Evolutionary conservation across 1,139 yeast species (phyloP), one percentile per base, ranked within the genome.

Genomic region (Hansenula sp.): DNA sequence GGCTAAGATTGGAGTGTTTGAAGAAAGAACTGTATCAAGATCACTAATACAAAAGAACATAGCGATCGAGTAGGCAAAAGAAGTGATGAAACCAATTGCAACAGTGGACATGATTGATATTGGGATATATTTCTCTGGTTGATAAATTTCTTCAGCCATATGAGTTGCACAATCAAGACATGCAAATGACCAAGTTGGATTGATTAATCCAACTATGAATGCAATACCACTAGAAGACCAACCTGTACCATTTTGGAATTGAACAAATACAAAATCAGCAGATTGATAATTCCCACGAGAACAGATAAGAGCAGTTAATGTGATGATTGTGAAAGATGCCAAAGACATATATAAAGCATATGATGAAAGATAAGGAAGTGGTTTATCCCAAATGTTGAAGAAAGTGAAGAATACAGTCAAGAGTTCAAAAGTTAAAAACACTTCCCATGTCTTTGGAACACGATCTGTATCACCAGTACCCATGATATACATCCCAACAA

Each of bases 131-230:
- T 71, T 65, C 56, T 75, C 78, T 6, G 83, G 81, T 29, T 66
- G 64, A 40, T 69, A 64, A 22, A 77, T 75, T 58, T 79, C 85
- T 59, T 78, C 82, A 12, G 82, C 82, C 74, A 79, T 72, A 52
- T 78, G 84, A 6, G 83, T 74, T 8, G 83, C 83, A 44, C 79
- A 73, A 56, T 79, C 85, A 37, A 78, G 62, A 56, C 83, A 77
- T 13, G 77, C 69, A 53, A 77, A 78, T 1, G 80, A 72, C 83
- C 83, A 78, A 40, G 75, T 77, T 17, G 84, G 84, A 54, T 77
- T 78, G 49, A 79, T 72, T 44, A 79, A 61, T 34, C 84, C 84
- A 8, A 77, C 75, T 40, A 79, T 74, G 48, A 78, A 79, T 1
- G 82, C 84, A 47, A 78, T 74, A 3, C 71, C 83, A 16, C 73